A percentile compares a stretch with the other conserved stretches of the same genome.
Evolutionary conservation across 306 rosid species (phyloP).

Genomic region (barrel medic (Medicago truncatula)): DNA sequence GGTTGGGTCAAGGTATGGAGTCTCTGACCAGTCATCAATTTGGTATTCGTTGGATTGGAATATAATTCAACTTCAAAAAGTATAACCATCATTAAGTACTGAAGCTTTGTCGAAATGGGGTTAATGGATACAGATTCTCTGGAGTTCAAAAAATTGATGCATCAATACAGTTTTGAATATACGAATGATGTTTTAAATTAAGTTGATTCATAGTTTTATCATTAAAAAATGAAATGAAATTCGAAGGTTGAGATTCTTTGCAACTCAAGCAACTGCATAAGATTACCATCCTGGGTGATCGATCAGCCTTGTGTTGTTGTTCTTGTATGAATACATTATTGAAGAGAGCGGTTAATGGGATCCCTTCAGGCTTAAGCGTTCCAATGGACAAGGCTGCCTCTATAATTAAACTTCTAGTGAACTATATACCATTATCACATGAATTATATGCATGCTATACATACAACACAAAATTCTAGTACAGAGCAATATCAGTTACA

Average conservation of each 20-base stretch:
- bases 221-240: neutral
- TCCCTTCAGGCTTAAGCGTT: slow-evolving; percentile 28
- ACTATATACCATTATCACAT: slow-evolving; percentile 42
- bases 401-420: slow-evolving; percentile 40
- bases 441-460: slow-evolving; percentile 54
- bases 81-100: neutral
- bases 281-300: neutral
- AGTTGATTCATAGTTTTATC: neutral
- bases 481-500: slow-evolving; percentile 44
- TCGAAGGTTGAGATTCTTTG: neutral
- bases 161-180: neutral
- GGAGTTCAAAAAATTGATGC: neutral
- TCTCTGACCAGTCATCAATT: slow-evolving; percentile 35
- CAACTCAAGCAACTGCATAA: neutral
- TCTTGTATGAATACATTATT: neutral
- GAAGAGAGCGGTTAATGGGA: slow-evolving; percentile 6
- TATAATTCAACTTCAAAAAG: neutral
- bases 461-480: slow-evolving; percentile 56
- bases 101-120: neutral
- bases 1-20: slow-evolving; percentile 25
- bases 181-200: neutral
- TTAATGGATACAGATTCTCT: neutral
- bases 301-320: neutral
- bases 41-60: slow-evolving; percentile 19
- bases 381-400: slow-evolving; percentile 38